Base-by-base conservation (phyloP, 805 yeast species). In the Tetrapisispora pingtungensis region DNA sequence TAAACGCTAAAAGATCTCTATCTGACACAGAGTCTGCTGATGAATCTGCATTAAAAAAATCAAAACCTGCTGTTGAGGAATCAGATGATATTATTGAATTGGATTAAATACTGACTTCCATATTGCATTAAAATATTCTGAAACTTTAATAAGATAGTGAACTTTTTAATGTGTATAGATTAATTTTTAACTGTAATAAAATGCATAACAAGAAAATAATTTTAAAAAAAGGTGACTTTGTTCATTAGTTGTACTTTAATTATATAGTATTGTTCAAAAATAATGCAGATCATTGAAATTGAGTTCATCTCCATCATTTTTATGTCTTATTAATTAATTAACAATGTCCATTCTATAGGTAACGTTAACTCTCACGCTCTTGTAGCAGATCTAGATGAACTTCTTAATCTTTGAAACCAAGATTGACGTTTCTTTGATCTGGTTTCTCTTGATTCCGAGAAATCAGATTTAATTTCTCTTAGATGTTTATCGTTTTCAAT, bases 341-440 rank as follows among this genome's bases (percentile, higher is more conserved):
- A n/a, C n/a, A n/a, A n/a, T n/a, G n/a, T n/a, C n/a, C n/a, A n/a
- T n/a, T n/a, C n/a, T n/a, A n/a, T n/a, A n/a, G n/a, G n/a, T n/a
- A n/a, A n/a, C n/a, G n/a, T 20, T 24, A 17, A 26, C 1, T 3
- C 12, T 28, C 17, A 37, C 12, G 33, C n/a, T 28, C 40, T 37
- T 6, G 36, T 40, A 2, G 24, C 13, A 7, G 43, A 26, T 45
- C 69, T 54, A 6, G 72, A 68, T 26, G 65, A 55, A 37, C 69
- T 62, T 43, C 71, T 66, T 38, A 72, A 48, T 49, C 70, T 65
- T 45, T 62, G 70, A 48, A 73, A 69, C 78, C 78, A 74, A 7
- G 68, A 62, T 22, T 61, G 68, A 41, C 66, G 59, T 37, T 64
- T 67, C 31, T 51, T 53, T 62, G 53, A 43, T 61, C 57, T 41